Evolutionary conservation across 352 stramenopile species (phyloP).

Genomic region (Phytophthora chlamydospora): DNA sequence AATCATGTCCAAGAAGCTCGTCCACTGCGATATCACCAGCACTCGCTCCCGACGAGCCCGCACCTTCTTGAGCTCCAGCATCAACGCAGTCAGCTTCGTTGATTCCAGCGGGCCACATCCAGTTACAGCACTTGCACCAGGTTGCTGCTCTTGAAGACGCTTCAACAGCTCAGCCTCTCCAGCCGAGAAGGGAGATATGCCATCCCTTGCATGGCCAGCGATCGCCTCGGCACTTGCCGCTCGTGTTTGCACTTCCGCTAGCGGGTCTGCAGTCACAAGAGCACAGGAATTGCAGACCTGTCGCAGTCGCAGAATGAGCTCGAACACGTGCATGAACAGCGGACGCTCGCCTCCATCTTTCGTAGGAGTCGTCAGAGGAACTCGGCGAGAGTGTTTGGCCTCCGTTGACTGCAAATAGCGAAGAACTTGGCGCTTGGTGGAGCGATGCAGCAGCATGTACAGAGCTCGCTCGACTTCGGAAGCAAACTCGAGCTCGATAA

Average conservation of each 20-base stretch:
- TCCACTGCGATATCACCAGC: conserved; percentile 92
- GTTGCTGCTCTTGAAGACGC: conserved; percentile 28
- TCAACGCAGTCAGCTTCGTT: conserved; percentile 68
- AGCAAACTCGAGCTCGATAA: conserved; percentile 58
- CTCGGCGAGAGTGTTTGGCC: conserved; percentile 27
- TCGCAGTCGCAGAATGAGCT: conserved; percentile 85
- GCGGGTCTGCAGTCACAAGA: conserved; percentile 63
- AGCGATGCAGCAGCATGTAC: conserved; percentile 81
- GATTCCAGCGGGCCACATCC: conserved; percentile 37
- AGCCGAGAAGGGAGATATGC: conserved; percentile 37
- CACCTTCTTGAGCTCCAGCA: conserved; percentile 56
- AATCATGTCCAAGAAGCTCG: conserved; percentile 84
- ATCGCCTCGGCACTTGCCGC: conserved; percentile 24
- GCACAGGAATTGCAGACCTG: conserved; percentile 81
- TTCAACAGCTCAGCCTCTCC: conserved; percentile 42
- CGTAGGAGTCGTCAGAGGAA: conserved; percentile 22
- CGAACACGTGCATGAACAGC: conserved; percentile 90
- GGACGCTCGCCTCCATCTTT: conserved; percentile 32
- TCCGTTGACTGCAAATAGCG: conserved; percentile 69
- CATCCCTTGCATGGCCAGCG: conserved; percentile 23
- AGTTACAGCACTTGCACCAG: conserved; percentile 9
- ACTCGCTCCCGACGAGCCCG: conserved; percentile 55
- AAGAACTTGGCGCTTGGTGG: conserved; percentile 80
- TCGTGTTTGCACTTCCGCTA: conserved; percentile 47
- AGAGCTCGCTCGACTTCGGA: conserved; percentile 81